Base-by-base conservation (phyloP, 495 filamentous ascomycete species). In the Talaromyces wortmannii region DNA sequence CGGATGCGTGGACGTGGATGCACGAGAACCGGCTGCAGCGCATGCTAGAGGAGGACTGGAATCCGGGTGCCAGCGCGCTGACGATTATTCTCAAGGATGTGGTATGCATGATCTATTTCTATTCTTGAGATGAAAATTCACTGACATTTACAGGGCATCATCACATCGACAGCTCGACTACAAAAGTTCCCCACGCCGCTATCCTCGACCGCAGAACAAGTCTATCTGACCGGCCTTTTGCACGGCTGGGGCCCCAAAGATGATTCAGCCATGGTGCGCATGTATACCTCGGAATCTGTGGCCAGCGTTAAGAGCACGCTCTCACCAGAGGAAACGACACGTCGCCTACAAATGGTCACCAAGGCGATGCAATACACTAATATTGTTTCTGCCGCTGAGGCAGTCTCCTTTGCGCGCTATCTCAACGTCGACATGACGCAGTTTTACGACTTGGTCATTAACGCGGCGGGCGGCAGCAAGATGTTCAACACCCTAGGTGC, bases 61-160 rank as follows among this genome's bases (percentile, higher is more conserved):
- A 81, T 48, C 71, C 87, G 7, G 83, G 83, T 31, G 69, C 67
- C 17, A 87, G 83, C 62, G 88, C 89, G 2, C 63, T 90, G 59
- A 81, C 77, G 30, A 92, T 92, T 62, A 92, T 94, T 55, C 62
- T 87, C 30, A 94, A 94, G 70, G 89, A 94, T 70, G 83, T 85
- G 48, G 76, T 81, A 63, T 53, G 74, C 69, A 29, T 5, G 18
- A 29, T 43, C 51, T 12, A 43, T 17, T 31, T 31, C 0, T 31
- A 40, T 40, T 40, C 13, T 8, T 13, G 13, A 46, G 44, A 17
- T 15, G 10, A 46, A 46, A 46, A 46, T 11, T 5, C 43, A 10
- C 45, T 50, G 15, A 45, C n/a, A 13, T 51, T 15, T 40, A 11
- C 47, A 79, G 78, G 76, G 82, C 13, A 94, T 94, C 65, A 88